phyloP scores from a whole-genome alignment of 306 rosid genomes.

The Dalbergia cultrata region DNA sequence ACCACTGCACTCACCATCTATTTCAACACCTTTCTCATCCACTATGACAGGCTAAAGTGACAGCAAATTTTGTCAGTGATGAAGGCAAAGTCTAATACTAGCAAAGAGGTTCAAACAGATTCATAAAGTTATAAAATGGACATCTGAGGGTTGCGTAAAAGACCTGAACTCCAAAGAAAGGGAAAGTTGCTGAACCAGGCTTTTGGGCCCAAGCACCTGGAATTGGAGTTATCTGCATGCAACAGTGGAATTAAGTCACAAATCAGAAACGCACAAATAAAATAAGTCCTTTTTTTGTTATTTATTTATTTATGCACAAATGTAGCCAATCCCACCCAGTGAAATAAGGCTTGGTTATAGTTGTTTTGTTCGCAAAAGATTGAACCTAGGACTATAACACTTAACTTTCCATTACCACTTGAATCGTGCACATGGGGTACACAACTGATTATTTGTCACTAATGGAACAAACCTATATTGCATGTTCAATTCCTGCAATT shows the following conservation, averaged over 20 bases:
- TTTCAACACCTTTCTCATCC: slow-evolving; percentile 92
- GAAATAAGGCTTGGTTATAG: not conserved
- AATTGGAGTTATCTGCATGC: slow-evolving; percentile 88
- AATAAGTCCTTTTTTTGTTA: not conserved
- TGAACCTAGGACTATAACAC: slow-evolving; percentile 18
- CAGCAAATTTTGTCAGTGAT: slow-evolving; percentile 40
- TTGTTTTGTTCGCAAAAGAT: not conserved
- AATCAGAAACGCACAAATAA: slow-evolving; percentile 6
- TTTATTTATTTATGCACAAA: not conserved
- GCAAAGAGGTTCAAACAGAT: slow-evolving; percentile 17
- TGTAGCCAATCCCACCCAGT: not conserved
- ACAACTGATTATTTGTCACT: not conserved
- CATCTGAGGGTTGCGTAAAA: slow-evolving; percentile 32
- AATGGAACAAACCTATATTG: slow-evolving; percentile 27
- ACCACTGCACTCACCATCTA: slow-evolving; percentile 95
- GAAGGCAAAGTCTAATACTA: slow-evolving; percentile 30
- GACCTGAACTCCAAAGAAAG: slow-evolving; percentile 99
- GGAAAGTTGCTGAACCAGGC: slow-evolving; percentile 99
- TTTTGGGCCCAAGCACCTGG: slow-evolving; percentile 99
- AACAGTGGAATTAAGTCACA: slow-evolving; percentile 37
- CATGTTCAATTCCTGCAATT: slow-evolving; percentile 16
- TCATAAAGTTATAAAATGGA: slow-evolving; percentile 32
- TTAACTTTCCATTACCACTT: slow-evolving; percentile 33
- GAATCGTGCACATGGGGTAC: not conserved
- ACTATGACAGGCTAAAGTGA: slow-evolving; percentile 82